Conservation (phyloP, 2,329 filamentous ascomycete genomes). For the Pestalotiopsis sp. region DNA sequence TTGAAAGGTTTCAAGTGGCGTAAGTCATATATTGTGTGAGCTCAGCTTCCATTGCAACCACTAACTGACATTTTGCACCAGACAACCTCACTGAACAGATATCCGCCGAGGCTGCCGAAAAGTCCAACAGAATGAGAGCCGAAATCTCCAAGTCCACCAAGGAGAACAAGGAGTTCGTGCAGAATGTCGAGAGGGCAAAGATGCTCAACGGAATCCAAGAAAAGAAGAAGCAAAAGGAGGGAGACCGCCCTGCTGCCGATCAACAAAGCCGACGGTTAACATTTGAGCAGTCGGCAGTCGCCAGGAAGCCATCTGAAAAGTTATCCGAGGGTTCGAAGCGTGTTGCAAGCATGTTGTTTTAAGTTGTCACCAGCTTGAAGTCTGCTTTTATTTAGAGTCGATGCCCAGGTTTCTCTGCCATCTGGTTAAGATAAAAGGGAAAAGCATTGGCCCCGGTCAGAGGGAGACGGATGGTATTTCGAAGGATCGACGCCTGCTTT, state of each 20-base stretch:
- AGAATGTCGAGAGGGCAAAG: conserved; percentile 79
- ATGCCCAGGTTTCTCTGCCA: background rate
- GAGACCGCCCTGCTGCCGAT: conserved; percentile 10
- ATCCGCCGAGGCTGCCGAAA: conserved; percentile 78
- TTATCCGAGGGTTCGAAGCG: conserved; percentile 30
- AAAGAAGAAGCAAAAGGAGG: conserved; percentile 47
- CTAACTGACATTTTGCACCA: conserved; percentile 3
- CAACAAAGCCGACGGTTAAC: conserved; percentile 21
- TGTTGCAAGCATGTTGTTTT: conserved; percentile 32
- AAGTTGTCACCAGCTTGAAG: background rate
- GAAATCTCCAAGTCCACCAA: conserved; percentile 76
- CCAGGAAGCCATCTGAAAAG: conserved; percentile 27
- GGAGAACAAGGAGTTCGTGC: conserved; percentile 81
- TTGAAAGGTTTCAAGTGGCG: conserved; percentile 83
- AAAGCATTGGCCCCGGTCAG: background rate
- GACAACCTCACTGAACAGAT: conserved; percentile 74
- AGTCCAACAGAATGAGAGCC: conserved; percentile 73
- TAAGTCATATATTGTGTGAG: conserved; percentile 14
- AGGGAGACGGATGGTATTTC: background rate
- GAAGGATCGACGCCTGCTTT: background rate
- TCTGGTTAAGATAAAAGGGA: background rate
- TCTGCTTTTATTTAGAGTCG: background rate
- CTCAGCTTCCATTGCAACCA: conserved; percentile 21
- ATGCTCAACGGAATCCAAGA: conserved; percentile 74
- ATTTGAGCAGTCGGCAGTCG: conserved; percentile 32